Percentiles rank a stretch among this genome's conserved stretches.
These are phyloP conservation scores for Eucalyptus rudis DNA, from an alignment of 345 rosid species.

Conservation along the genomic window DNA sequence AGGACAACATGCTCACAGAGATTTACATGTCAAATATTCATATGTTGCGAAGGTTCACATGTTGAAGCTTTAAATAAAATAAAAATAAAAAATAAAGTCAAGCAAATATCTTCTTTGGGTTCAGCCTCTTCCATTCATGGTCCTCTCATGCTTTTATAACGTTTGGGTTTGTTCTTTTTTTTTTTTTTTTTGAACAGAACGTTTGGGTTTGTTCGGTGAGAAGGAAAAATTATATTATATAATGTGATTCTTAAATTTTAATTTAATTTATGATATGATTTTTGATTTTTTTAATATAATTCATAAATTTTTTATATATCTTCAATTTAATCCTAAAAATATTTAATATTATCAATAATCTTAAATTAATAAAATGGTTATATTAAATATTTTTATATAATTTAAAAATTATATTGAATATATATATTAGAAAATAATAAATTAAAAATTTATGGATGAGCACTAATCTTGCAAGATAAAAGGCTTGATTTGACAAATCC, in stretches of 20 bases:
- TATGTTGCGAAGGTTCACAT: not conserved
- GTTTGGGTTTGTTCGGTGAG: not conserved
- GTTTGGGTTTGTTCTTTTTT: not conserved
- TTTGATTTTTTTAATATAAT: too few relatives aligned
- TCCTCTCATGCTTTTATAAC: not conserved
- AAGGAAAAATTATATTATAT: too few relatives aligned
- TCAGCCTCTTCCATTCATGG: not conserved
- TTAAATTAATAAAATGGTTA: too few relatives aligned
- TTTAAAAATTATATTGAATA: too few relatives aligned
- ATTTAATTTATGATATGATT: too few relatives aligned
- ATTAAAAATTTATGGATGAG: too few relatives aligned
- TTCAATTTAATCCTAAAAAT: not conserved
- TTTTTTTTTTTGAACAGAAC: too few relatives aligned
- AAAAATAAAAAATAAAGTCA: not conserved
- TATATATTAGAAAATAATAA: too few relatives aligned
- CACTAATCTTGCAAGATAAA: rapidly evolving
- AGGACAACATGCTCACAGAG: not conserved
- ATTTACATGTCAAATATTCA: not conserved
- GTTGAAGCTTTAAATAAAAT: not conserved
- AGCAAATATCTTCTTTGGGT: not conserved
- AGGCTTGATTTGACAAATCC: not conserved
- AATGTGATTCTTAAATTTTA: too few relatives aligned
- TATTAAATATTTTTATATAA: too few relatives aligned
- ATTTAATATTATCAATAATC: too few relatives aligned
- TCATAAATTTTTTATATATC: too few relatives aligned